Evolutionary conservation across 192 early-diverging fungal species (phyloP).

Genomic region (Backusella macrospora): DNA sequence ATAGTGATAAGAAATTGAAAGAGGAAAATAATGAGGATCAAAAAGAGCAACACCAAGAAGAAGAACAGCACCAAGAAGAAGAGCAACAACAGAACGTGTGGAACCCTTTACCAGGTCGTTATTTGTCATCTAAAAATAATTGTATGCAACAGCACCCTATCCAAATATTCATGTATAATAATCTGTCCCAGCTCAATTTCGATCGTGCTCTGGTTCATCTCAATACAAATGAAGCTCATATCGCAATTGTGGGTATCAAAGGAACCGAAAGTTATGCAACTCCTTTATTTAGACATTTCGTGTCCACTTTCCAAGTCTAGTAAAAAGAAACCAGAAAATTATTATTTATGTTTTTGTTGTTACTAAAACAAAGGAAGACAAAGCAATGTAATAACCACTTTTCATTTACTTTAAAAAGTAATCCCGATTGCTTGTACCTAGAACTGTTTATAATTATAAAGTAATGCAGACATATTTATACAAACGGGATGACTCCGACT

Average conservation of each 20-base stretch:
- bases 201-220: conserved; percentile 1
- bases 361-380: too few relatives aligned
- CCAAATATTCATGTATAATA: neutral
- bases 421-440: too few relatives aligned
- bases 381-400: too few relatives aligned
- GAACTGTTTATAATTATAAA: too few relatives aligned
- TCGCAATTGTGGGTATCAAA: neutral
- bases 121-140: neutral
- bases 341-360: too few relatives aligned
- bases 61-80: too few relatives aligned
- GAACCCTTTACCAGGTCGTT: neutral
- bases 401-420: too few relatives aligned
- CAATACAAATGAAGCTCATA: neutral
- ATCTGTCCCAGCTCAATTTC: neutral
- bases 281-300: conserved; percentile 2
- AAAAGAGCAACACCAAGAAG: too few relatives aligned
- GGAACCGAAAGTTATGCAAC: neutral
- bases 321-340: neutral
- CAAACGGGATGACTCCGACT: too few relatives aligned
- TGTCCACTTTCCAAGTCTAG: neutral
- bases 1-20: neutral
- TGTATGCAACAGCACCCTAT: neutral
- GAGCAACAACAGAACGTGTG: neutral
- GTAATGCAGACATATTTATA: too few relatives aligned
- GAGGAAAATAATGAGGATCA: neutral